These are phyloP conservation scores for Talaromyces sp. DNA, from an alignment of 2,329 filamentous ascomycete genomes.

Conservation along the genomic window DNA sequence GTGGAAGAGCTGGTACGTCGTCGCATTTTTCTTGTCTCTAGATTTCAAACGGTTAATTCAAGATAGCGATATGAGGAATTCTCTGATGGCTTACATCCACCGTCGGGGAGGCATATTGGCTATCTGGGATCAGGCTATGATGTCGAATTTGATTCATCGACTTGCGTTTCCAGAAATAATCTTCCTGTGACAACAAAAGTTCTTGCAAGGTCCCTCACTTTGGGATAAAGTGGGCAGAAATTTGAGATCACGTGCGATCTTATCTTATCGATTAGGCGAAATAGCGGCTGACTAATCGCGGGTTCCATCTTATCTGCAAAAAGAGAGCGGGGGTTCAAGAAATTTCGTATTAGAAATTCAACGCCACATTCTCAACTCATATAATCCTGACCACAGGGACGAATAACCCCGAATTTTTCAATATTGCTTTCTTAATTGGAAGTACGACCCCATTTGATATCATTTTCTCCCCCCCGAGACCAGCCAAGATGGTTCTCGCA, in stretches of 20 bases:
- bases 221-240: constrained; percentile 23
- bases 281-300: constrained; percentile 28
- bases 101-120: constrained; percentile 68
- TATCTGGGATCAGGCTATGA: not conserved
- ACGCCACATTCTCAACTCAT: constrained; percentile 20
- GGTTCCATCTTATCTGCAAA: constrained; percentile 32
- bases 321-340: constrained; percentile 22
- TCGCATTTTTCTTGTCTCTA: constrained; percentile 85
- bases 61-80: not conserved
- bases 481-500: constrained; percentile 65
- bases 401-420: not conserved
- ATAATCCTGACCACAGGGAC: not conserved
- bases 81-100: constrained; percentile 62
- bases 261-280: constrained; percentile 25
- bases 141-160: not conserved
- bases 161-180: not conserved
- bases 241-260: constrained; percentile 22
- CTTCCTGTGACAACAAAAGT: not conserved
- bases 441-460: not conserved
- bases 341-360: constrained; percentile 24
- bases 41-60: constrained; percentile 27
- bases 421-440: not conserved
- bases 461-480: constrained; percentile 11
- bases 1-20: constrained; percentile 91
- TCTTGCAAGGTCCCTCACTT: constrained; percentile 10